Percentiles rank a stretch among this genome's conserved stretches.
Conservation (phyloP, 1,284 basidiomycete species). For the Fomitopsis schrenkii region DNA sequence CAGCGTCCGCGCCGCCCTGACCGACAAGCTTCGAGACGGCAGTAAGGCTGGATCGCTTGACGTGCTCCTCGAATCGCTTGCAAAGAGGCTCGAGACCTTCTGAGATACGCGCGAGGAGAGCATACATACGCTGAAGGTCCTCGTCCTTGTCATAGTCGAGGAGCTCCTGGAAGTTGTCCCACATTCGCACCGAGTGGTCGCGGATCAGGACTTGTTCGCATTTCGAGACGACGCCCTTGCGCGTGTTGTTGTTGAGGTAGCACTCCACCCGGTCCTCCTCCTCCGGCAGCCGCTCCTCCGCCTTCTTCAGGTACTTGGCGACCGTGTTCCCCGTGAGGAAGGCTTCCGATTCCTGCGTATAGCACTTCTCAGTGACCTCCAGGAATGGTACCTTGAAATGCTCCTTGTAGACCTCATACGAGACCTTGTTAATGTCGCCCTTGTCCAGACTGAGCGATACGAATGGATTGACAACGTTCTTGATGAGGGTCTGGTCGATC, state of each 20-base stretch:
- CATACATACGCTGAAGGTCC: slow-evolving; percentile 95
- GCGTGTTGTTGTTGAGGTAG: slow-evolving; percentile 87
- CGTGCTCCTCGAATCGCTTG: slow-evolving; percentile 92
- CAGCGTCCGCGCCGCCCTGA: slow-evolving; percentile 59
- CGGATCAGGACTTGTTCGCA: slow-evolving; percentile 94
- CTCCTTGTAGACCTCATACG: slow-evolving; percentile 92
- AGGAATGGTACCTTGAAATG: slow-evolving; percentile 93
- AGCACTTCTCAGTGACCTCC: slow-evolving; percentile 85
- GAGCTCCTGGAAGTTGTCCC: slow-evolving; percentile 92
- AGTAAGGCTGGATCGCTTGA: slow-evolving; percentile 84
- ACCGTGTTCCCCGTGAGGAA: slow-evolving; percentile 91
- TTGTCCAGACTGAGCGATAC: slow-evolving; percentile 96
- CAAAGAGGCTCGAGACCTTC: slow-evolving; percentile 91
- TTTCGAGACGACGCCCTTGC: slow-evolving; percentile 82
- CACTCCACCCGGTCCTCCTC: slow-evolving; percentile 96
- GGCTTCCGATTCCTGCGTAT: slow-evolving; percentile 85
- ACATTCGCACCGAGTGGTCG: slow-evolving; percentile 84
- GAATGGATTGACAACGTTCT: slow-evolving; percentile 96
- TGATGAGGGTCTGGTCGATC: slow-evolving; percentile 91
- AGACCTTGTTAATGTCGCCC: slow-evolving; percentile 85
- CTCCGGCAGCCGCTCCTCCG: slow-evolving; percentile 88
- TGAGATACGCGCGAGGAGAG: slow-evolving; percentile 83
- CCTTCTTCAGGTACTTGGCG: slow-evolving; percentile 96
- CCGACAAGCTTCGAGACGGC: slow-evolving; percentile 83
- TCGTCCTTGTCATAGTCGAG: slow-evolving; percentile 93